phyloP scores from a whole-genome alignment of 1,139 yeast species.

The Candida tropicalis region DNA sequence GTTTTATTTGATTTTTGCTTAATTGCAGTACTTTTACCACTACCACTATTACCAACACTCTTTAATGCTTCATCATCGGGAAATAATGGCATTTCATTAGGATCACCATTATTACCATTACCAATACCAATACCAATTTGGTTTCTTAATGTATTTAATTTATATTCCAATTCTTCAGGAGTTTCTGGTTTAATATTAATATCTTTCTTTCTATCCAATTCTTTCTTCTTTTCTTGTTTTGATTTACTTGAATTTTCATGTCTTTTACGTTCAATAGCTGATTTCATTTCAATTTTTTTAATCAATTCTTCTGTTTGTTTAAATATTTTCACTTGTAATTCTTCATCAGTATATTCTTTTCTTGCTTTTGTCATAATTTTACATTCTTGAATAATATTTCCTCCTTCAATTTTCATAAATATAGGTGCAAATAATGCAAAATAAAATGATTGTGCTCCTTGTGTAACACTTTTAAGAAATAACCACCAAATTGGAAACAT shows the following conservation, averaged over 20 bases:
- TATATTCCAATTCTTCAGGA: constrained; percentile 38
- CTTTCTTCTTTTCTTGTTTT: constrained; percentile 21
- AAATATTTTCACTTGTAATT: constrained; percentile 62
- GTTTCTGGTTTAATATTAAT: constrained; percentile 34
- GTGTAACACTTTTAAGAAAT: constrained; percentile 68
- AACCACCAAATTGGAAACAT: constrained; percentile 84
- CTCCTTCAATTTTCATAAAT: constrained; percentile 59
- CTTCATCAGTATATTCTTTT: constrained; percentile 62
- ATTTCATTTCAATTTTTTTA: constrained; percentile 61
- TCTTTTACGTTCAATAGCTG: constrained; percentile 65
- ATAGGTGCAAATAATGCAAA: constrained; percentile 77
- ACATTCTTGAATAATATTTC: constrained; percentile 75
- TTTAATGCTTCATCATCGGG: constrained; percentile 21
- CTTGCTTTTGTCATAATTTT: constrained; percentile 59
- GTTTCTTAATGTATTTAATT: constrained; percentile 30
- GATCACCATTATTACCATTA: constrained; percentile 2
- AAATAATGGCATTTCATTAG: constrained; percentile 29
- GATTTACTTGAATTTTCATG: constrained; percentile 25
- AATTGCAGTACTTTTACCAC: background rate
- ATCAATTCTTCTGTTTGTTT: constrained; percentile 63
- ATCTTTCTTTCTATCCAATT: constrained; percentile 27
- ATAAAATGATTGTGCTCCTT: constrained; percentile 80
- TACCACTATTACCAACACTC: background rate
- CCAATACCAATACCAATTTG: constrained; percentile 26
- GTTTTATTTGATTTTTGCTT: background rate